Evolutionary conservation across 257 asterid species (phyloP).

Genomic region (Solanum pinnatisectum): DNA sequence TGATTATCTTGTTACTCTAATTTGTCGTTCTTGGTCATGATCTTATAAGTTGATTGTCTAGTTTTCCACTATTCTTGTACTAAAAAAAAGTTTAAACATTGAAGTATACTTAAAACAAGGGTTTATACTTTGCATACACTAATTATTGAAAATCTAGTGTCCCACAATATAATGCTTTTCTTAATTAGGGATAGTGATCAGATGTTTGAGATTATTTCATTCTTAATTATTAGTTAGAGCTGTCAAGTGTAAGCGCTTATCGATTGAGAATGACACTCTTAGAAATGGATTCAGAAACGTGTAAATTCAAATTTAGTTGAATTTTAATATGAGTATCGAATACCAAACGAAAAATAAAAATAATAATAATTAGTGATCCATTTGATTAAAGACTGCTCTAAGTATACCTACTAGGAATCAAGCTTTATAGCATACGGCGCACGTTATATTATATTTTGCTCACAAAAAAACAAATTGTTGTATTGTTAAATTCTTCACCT

Average conservation of each 20-base stretch:
- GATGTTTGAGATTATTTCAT: not conserved
- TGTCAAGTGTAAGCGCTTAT: not conserved
- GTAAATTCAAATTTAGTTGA: not conserved
- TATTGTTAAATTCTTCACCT: not conserved
- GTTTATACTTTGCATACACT: not conserved
- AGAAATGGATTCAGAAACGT: not conserved
- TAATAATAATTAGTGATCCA: not conserved
- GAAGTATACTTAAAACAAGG: not conserved
- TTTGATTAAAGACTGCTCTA: not conserved
- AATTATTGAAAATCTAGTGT: not conserved
- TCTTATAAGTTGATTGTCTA: not conserved
- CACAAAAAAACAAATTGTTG: not conserved
- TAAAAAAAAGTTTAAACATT: not conserved
- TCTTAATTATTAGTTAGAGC: not conserved
- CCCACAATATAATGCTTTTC: not conserved
- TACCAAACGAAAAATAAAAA: fast-evolving
- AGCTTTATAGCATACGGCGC: not conserved
- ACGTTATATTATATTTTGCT: not conserved
- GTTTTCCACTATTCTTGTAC: not conserved
- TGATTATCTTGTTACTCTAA: not conserved
- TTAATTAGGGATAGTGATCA: not conserved
- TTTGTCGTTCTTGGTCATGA: not conserved
- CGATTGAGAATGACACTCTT: not conserved
- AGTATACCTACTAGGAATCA: not conserved
- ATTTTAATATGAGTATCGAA: not conserved